phyloP scores from a whole-genome alignment of 768 basidiomycete species.

The Filobasidium floriforme region DNA sequence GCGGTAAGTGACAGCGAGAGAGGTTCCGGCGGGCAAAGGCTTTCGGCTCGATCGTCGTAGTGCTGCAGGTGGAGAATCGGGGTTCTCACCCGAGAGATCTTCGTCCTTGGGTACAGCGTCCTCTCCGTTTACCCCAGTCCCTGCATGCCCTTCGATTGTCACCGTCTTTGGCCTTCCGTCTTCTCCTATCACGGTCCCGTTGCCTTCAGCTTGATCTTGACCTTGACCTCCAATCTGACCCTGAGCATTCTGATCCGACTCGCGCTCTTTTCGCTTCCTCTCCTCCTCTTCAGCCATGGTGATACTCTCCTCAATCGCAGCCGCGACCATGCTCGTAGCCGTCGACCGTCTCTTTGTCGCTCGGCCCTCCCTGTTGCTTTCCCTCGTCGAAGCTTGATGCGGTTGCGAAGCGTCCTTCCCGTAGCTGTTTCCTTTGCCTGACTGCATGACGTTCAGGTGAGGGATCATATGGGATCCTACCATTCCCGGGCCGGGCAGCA shows the following conservation, averaged over 20 bases:
- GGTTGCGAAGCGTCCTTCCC: not conserved
- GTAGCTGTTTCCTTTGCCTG: not conserved
- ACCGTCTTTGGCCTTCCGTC: not conserved
- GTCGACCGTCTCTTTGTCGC: slow-evolving; percentile 12
- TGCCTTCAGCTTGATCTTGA: not conserved
- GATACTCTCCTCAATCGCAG: slow-evolving; percentile 15
- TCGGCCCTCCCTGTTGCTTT: not conserved
- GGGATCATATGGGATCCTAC: slow-evolving; percentile 5
- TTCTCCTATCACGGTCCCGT: not conserved
- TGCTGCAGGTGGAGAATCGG: not conserved
- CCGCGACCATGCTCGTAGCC: slow-evolving; percentile 11
- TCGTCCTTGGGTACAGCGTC: not conserved
- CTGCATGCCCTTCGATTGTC: not conserved
- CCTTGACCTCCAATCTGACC: not conserved
- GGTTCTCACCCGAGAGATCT: not conserved
- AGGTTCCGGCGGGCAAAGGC: slow-evolving; percentile 12
- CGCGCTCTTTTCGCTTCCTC: slow-evolving; percentile 4
- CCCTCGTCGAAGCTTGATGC: not conserved
- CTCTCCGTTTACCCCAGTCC: not conserved
- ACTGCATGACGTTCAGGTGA: not conserved
- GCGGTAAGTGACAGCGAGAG: slow-evolving; percentile 16
- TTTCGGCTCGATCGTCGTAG: slow-evolving; percentile 17
- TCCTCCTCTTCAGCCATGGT: slow-evolving; percentile 9
- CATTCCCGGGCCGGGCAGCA: slow-evolving; percentile 12
- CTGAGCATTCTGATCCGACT: not conserved